These are phyloP conservation scores for Tuber indicum DNA, from an alignment of 495 filamentous ascomycete species.

Conservation along the genomic window DNA sequence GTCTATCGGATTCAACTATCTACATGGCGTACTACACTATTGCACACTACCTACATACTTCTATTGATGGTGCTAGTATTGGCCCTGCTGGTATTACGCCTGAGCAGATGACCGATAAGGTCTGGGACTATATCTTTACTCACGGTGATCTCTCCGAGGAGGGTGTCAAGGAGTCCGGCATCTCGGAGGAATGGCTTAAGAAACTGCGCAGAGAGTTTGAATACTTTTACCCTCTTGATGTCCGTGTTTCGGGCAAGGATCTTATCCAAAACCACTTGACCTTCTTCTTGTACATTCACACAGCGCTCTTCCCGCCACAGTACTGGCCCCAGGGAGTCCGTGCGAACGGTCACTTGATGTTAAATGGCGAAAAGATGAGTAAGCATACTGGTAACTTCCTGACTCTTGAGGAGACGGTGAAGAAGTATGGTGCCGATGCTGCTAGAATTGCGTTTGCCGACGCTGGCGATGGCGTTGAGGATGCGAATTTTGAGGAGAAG, in stretches of 20 bases:
- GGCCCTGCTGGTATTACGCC: constrained; percentile 61
- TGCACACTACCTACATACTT: constrained; percentile 72
- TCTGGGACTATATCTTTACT: constrained; percentile 90
- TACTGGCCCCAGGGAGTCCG: constrained; percentile 81
- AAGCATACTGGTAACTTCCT: constrained; percentile 96
- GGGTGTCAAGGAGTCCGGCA: constrained; percentile 56
- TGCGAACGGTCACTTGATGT: constrained; percentile 83
- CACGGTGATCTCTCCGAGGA: constrained; percentile 58
- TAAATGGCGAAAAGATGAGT: constrained; percentile 96
- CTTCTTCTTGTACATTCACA: constrained; percentile 93
- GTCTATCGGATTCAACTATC: constrained; percentile 79
- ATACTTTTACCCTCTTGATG: constrained; percentile 93
- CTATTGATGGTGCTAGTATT: constrained; percentile 65
- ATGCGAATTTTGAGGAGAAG: constrained; percentile 95
- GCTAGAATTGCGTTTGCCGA: constrained; percentile 87
- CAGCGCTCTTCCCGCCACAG: constrained; percentile 76
- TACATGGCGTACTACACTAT: constrained; percentile 98
- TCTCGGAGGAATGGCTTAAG: constrained; percentile 63
- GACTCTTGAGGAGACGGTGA: constrained; percentile 74
- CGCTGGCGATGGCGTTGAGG: constrained; percentile 86
- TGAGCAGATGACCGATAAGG: constrained; percentile 89
- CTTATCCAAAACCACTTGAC: constrained; percentile 85
- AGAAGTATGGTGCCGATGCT: constrained; percentile 92
- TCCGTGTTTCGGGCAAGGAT: constrained; percentile 78
- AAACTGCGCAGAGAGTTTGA: constrained; percentile 83